A percentile compares a stretch with the other conserved stretches of the same genome.
phyloP scores from a whole-genome alignment of 2,329 filamentous ascomycete genomes.

The Cladophialophora chaetospira region DNA sequence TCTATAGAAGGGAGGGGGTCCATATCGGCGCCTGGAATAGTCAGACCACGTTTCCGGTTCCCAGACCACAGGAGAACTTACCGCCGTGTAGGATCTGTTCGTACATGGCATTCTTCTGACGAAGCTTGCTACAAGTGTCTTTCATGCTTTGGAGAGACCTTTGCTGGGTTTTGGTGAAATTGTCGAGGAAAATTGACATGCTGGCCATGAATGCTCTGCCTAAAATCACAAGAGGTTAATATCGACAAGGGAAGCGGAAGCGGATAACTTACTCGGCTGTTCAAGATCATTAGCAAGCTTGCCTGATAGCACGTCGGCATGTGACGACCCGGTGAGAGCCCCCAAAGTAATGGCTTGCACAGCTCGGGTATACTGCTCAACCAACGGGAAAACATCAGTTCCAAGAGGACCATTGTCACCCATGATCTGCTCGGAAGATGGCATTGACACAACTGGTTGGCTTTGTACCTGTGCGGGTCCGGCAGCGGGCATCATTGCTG shows the following conservation, averaged over 20 bases:
- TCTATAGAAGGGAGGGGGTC: conserved; percentile 1
- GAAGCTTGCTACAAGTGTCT: conserved; percentile 20
- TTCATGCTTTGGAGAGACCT: conserved; percentile 24
- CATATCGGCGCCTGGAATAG: conserved; percentile 1
- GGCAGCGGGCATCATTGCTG: not conserved
- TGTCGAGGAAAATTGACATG: conserved; percentile 22
- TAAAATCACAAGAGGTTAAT: conserved; percentile 3
- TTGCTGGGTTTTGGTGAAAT: conserved; percentile 25
- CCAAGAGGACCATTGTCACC: conserved; percentile 17
- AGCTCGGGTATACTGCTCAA: conserved; percentile 21
- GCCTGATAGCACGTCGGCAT: not conserved
- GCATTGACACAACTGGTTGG: not conserved
- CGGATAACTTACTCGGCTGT: conserved; percentile 16
- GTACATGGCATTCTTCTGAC: conserved; percentile 21
- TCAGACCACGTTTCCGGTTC: not conserved
- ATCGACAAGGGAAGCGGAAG: not conserved
- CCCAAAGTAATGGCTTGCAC: conserved; percentile 12
- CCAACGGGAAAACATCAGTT: conserved; percentile 22
- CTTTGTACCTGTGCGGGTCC: not conserved
- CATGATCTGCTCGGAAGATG: not conserved
- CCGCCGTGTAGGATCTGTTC: conserved; percentile 15
- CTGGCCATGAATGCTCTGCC: conserved; percentile 20
- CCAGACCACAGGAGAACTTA: not conserved
- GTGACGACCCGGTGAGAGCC: conserved; percentile 3
- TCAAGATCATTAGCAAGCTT: conserved; percentile 16